Base-by-base conservation (phyloP, 805 yeast species). In the Candida quercuum region DNA sequence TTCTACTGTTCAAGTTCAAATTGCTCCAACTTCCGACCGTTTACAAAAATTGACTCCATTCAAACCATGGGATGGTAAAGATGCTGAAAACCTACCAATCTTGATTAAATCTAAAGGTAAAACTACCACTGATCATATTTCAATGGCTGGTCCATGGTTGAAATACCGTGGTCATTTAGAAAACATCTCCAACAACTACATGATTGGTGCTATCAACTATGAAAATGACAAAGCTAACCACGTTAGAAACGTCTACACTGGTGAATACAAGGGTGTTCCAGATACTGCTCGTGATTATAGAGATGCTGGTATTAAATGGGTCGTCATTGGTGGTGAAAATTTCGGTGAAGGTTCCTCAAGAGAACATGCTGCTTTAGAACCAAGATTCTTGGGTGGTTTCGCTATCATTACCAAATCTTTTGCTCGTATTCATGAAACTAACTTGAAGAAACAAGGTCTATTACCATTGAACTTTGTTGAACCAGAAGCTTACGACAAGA, bases 81-180 rank as follows among this genome's bases (percentile, higher is more conserved):
- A 91, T 63, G 87, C 94, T 57, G 63, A 66, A 51, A 74, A 74
- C 62, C 71, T 91, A 76, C 97, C 96, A 69, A 91, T 91, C 57
- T 81, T 91, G 71, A 86, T 91, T 71, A 91, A 93, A 75, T 86
- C 96, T 53, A 73, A 82, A 47, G 98, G 97, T 73, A 91, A 91
- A 79, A 89, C 97, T 66, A 91, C 99, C 59, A 91, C 99, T 56
- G 99, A 91, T 74, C 99, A 91, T 74, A 91, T 91, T 60, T 91
- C 98, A 60, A 89, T 87, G 95, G 99, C 99, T 63, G 99, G 99
- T 72, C 97, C 98, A 63, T 91, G 99, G 99, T 85, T 91, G 78
- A 91, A 91, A 76, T 91, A 91, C 91, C 86, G 97, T 78, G 99
- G 99, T 71, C 99, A 91, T 75, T 78, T 91, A 74, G 91, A 88